Percentiles rank a stretch among this genome's conserved stretches.
Evolutionary conservation across 2,329 filamentous ascomycete species (phyloP).

Genomic region (Colletotrichum godetiae): DNA sequence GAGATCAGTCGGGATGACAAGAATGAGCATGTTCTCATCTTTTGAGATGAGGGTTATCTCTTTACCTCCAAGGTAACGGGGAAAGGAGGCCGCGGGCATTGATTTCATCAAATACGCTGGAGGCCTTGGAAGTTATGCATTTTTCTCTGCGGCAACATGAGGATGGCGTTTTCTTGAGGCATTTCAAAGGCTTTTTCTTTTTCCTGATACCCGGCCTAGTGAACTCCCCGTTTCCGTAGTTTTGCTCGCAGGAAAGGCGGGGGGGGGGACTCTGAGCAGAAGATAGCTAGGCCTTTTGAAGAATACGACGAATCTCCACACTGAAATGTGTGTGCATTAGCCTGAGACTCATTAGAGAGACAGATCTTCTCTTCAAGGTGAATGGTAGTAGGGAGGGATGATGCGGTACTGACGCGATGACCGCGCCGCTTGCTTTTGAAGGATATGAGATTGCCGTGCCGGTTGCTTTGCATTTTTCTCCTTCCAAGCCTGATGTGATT

Average conservation of each 20-base stretch:
- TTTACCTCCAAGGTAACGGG: no score
- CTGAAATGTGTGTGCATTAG: not conserved
- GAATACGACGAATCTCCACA: not conserved
- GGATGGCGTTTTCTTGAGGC: conserved; percentile 22
- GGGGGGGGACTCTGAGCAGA: not conserved
- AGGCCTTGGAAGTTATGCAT: not conserved
- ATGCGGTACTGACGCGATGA: no score
- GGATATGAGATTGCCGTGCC: not conserved
- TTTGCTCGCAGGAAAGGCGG: not conserved
- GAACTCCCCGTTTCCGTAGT: not conserved
- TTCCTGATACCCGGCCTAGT: conserved; percentile 26
- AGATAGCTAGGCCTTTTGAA: conserved; percentile 20
- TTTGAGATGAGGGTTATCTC: not conserved
- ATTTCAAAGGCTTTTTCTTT: not conserved
- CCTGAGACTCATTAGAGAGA: not conserved
- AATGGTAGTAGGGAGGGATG: not conserved
- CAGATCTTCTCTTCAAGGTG: not conserved
- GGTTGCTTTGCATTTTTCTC: no score
- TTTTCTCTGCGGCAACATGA: not conserved
- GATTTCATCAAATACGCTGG: not conserved
- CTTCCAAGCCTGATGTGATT: no score
- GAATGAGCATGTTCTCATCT: conserved; percentile 37
- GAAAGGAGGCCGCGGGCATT: not conserved
- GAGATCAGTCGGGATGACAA: conserved; percentile 64
- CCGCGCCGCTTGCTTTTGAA: not conserved